Evolutionary conservation across 2,329 filamentous ascomycete species (phyloP), one percentile per base, ranked within the genome.

Genomic region (Beauveria sp.): DNA sequence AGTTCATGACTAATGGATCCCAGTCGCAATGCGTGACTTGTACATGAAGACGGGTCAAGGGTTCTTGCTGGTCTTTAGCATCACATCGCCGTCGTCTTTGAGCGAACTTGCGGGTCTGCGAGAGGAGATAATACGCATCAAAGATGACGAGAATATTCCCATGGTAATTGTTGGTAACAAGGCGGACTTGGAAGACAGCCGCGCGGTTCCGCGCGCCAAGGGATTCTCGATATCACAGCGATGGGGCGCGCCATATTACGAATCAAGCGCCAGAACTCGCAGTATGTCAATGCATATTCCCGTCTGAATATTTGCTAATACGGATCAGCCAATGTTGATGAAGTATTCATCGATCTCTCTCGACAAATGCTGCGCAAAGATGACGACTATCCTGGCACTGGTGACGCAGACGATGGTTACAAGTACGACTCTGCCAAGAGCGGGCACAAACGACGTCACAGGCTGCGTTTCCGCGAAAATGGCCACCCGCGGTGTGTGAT

Each of bases 41-140:
- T 94, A 96, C 78, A 96, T 96, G 90, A 94, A 94, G 72, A 90
- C 91, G 44, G 91, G 91, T 60, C 91, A 96, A 76, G 91, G 92
- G 0, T 96, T 96, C 72, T 83, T 96, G 60, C 82, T 96, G 43
- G 92, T 96, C 62, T 96, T 96, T 77, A 93, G 89, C 75, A 96
- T 96, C 70, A 93, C 91, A 20, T 94, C 90, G 64, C 80, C 83
- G 63, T 90, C 90, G 40, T 96, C 91, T n/a, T 80, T 96, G 46
- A 84, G 86, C 67, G 91, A 96, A 74, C 83, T 96, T 34, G 82
- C 85, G 67, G 88, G 90, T 67, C 81, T 96, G 47, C 88, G 91
- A 55, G 91, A 96, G 70, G 91, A 96, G 74, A 96, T 96, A 65
- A 88, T 92, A 63, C 90, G 91, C 63, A 93, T 96, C 76, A 96